These are phyloP conservation scores for Boletales sp. DNA, from an alignment of 768 basidiomycete species.

Conservation along the genomic window DNA sequence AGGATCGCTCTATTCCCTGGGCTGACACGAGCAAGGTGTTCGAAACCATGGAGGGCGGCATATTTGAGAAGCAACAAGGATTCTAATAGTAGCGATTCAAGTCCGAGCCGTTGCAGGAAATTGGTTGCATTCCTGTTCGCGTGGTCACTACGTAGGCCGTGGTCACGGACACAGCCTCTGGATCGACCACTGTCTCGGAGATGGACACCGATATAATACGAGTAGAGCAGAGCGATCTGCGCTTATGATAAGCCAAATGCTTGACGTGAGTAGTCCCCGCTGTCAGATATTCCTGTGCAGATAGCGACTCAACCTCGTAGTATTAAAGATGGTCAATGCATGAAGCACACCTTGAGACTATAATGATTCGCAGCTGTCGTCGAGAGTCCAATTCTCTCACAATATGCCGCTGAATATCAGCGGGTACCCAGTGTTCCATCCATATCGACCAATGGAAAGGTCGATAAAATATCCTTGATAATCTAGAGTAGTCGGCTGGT, in stretches of 20 bases:
- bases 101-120: no score
- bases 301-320: no score
- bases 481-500: constrained; percentile 8
- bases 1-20: no score
- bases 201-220: constrained; percentile 1
- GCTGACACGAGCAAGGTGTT: no score
- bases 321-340: no score
- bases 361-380: constrained; percentile 1
- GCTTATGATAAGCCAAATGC: neutral
- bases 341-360: constrained; percentile 8
- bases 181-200: no score
- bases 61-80: no score
- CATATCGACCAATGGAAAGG: constrained; percentile 3
- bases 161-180: no score
- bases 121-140: no score
- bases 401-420: constrained; percentile 7
- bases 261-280: neutral
- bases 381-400: constrained; percentile 9
- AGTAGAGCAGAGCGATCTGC: constrained; percentile 3
- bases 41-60: no score
- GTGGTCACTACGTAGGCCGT: no score
- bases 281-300: constrained; percentile 3
- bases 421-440: constrained; percentile 1
- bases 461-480: constrained; percentile 3
- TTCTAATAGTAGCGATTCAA: no score